Evolutionary conservation across 768 basidiomycete species (phyloP), one percentile per base, ranked within the genome.

Genomic region (Russula foetens): DNA sequence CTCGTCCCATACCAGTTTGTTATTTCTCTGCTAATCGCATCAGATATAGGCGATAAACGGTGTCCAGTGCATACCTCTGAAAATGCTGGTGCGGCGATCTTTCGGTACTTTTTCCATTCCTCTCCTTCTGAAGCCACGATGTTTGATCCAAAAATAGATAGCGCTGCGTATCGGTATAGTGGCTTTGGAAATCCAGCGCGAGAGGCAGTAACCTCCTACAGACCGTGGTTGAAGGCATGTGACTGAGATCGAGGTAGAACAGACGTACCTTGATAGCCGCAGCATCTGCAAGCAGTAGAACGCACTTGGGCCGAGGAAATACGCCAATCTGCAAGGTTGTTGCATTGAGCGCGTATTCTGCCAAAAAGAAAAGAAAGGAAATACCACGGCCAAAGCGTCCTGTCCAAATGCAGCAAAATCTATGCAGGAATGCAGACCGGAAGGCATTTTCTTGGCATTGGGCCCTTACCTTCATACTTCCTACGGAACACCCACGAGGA

Each of bases 71-170:
- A 47, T 56, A 83, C 83, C 69, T 84, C 83, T 5, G 81, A 81
- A 67, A 86, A 86, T 0, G 83, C 79, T n/a, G 84, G 83, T 1
- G 82, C 82, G 19, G 79, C 73, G 43, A 86, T 78, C 68, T 81
- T 84, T 48, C 84, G 72, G 63, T 84, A 84, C 29, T 79, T 77
- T 68, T 84, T 84, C 85, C 84, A 88, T 61, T 81, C 76, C 4
- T 82, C 79, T 23, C 80, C 81, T 65, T 87, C 85, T 0, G 82
- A 80, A 17, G 15, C 19, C 19, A 87, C 77, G 47, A 86, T 81
- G 63, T 87, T 88, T 11, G 69, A 66, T 5, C 86, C 85, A 67
- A 79, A 87, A 58, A 82, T 74, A 0, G 70, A 60, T 15, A 87
- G 70, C 17, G 74, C 62, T 2, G 54, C 63, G 63, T 86, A 86